Base-by-base conservation (phyloP, 352 stramenopile genomes). In the Globisporangium sylvaticum region DNA sequence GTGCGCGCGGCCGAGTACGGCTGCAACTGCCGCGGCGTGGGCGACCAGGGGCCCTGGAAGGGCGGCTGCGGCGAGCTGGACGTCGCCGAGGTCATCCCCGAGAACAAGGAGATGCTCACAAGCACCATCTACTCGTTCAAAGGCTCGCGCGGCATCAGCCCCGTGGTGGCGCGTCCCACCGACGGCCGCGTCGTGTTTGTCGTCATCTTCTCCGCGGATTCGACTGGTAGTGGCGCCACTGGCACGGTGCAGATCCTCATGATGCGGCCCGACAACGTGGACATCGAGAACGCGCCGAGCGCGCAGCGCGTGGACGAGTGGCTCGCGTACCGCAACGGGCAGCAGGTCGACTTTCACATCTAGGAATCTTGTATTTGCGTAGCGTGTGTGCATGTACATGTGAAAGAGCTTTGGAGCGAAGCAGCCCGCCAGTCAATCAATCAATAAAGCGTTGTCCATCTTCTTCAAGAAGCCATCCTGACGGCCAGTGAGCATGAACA, bases 101-200 rank as follows among this genome's bases (percentile, higher is more conserved):
- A 52, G 5, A 68, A 81, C 58, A 48, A 59, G 1, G 37, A 66
- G 37, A 65, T 61, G 25, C 54, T 86, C 54, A 77, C 76, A 20
- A 84, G 72, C 31, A 79, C 76, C 22, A 75, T 84, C 42, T 86
- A 82, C 63, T 86, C 73, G 24, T 80, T 86, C 55, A 77, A 86
- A 48, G 74, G 69, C 37, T 79, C 78, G 4, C 71, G 71, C 4
- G 75, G 78, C 48, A 72, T 72, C 29, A 70, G 59, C 4, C 61
- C 54, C 22, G 75, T 77, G 46, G 61, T 66, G 7, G 53, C 48
- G 12, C 78, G 78, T 1, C 76, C 78, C 6, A 60, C 60, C 1
- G 64, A 70, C 12, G 53, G 55, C 3, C 34, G 62, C 1, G 73
- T 74, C 18, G 71, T 80, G 15, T 85, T 80, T 64, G 67, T 86